Evolutionary conservation across 129 eudicot genomes (phyloP), one percentile per base, ranked within the genome.

Genomic region (Cynara cardunculus): DNA sequence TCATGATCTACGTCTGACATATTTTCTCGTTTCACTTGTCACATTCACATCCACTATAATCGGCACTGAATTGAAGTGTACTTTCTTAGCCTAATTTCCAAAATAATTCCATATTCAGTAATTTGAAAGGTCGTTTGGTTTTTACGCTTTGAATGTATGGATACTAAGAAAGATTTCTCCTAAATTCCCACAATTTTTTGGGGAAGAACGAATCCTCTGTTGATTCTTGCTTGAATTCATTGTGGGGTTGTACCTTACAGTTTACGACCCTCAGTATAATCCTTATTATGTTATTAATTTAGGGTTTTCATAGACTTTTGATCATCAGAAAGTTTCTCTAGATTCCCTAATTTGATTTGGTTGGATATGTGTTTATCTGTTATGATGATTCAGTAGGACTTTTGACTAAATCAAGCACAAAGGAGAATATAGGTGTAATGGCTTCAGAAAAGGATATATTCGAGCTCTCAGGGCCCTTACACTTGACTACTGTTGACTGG

Each of bases 401-500:
- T 56, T 73, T 65, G 68, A 73, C 68, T 74, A 26, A 37, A 72
- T 65, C 30, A 66, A 66, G 7, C 85, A 82, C 77, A 75, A 49
- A 82, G 72, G 44, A 53, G 18, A 70, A 25, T 62, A 69, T 64
- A 73, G 27, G 74, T 35, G 30, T 25, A 59, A 81, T 92, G 93
- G 88, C 84, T 74, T 88, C 89, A 27, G 95, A 87, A 76, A 92
- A 87, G 86, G 97, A 92, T 37, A 18, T 70, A 35, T 96, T 96
- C 72, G 32, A 87, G 71, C 87, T 89, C 81, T 79, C 91, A 27
- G 99, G 99, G 53, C 99, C 99, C 11, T 39, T 81, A 82, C 95
- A 95, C 85, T 82, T 95, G 73, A 85, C 93, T 7, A 32, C 87
- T 69, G 26, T 89, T 32, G 95, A 96, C 87, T 96, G 99, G 99